Conservation (phyloP, 257 asterid species). For the Perilla frutescens region DNA sequence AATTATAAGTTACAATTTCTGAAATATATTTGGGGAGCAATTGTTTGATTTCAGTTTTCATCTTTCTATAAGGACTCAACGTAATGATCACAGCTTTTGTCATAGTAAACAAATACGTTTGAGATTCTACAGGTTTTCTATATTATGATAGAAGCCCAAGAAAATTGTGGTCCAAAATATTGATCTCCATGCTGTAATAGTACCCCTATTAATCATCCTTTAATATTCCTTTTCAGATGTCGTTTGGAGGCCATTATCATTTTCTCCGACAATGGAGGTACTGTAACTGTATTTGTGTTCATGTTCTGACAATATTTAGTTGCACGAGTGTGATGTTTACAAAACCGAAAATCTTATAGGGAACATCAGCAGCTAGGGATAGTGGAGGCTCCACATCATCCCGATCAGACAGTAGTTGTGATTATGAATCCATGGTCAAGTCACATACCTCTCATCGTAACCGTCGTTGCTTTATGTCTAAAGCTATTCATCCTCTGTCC, state of each 20-base stretch:
- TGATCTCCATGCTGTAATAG: background rate
- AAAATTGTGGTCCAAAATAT: background rate
- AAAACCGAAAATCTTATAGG: constrained; percentile 54
- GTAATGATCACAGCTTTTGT: background rate
- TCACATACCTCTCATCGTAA: constrained; percentile 73
- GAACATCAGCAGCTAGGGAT: constrained; percentile 77
- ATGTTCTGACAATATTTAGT: constrained; percentile 21
- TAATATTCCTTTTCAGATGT: constrained; percentile 50
- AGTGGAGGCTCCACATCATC: constrained; percentile 86
- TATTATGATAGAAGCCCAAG: background rate
- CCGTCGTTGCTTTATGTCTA: constrained; percentile 87
- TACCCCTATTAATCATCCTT: constrained; percentile 36
- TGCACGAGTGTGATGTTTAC: constrained; percentile 11
- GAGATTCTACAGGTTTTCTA: background rate
- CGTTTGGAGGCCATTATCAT: constrained; percentile 68
- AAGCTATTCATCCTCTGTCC: constrained; percentile 88
- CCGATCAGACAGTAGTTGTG: constrained; percentile 85
- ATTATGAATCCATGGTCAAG: constrained; percentile 67
- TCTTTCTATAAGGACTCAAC: background rate
- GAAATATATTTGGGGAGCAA: background rate
- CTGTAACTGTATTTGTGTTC: constrained; percentile 1
- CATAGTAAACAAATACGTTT: background rate
- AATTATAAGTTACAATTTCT: background rate
- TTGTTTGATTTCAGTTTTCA: background rate
- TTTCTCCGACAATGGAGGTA: constrained; percentile 98